Evolutionary conservation across 1,284 basidiomycete species (phyloP).

Genomic region (Cryptococcus hybrid): DNA sequence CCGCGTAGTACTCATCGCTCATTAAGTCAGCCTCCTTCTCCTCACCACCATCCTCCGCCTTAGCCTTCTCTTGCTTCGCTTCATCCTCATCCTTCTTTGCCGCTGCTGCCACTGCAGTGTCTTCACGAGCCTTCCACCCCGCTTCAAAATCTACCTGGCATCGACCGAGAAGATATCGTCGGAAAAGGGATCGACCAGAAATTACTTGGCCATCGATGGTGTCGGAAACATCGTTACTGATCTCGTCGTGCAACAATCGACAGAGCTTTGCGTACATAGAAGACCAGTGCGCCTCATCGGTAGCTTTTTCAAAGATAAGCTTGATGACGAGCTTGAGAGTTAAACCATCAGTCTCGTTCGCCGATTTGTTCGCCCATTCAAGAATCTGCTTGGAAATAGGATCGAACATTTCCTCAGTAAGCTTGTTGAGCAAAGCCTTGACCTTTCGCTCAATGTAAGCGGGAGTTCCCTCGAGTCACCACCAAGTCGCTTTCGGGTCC

Average conservation of each 20-base stretch:
- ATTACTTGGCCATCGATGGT: slow-evolving; percentile 80
- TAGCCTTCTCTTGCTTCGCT: slow-evolving; percentile 51
- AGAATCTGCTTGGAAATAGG: slow-evolving; percentile 92
- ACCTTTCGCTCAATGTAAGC: slow-evolving; percentile 91
- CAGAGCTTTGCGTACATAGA: slow-evolving; percentile 97
- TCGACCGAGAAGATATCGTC: slow-evolving; percentile 86
- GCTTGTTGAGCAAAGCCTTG: slow-evolving; percentile 89
- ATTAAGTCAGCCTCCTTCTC: slow-evolving; percentile 66
- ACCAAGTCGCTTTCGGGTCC: slow-evolving; percentile 57
- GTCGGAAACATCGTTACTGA: slow-evolving; percentile 82
- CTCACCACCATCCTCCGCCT: slow-evolving; percentile 43
- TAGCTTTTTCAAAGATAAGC: slow-evolving; percentile 96
- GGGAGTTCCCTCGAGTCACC: slow-evolving; percentile 62
- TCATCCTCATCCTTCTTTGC: slow-evolving; percentile 58
- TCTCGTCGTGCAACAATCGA: slow-evolving; percentile 87
- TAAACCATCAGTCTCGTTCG: slow-evolving; percentile 86
- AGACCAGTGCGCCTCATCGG: slow-evolving; percentile 91
- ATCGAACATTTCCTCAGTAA: slow-evolving; percentile 96
- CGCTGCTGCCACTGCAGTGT: slow-evolving; percentile 56
- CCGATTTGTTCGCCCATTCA: slow-evolving; percentile 89
- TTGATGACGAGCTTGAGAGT: slow-evolving; percentile 94
- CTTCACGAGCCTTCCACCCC: slow-evolving; percentile 63
- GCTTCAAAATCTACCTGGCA: slow-evolving; percentile 95
- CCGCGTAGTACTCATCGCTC: slow-evolving; percentile 95
- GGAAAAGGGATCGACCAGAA: slow-evolving; percentile 81